Percentiles rank a stretch among this genome's conserved stretches.
phyloP scores from a whole-genome alignment of 1,139 yeast species.

The Suhomyces guaymorum region DNA sequence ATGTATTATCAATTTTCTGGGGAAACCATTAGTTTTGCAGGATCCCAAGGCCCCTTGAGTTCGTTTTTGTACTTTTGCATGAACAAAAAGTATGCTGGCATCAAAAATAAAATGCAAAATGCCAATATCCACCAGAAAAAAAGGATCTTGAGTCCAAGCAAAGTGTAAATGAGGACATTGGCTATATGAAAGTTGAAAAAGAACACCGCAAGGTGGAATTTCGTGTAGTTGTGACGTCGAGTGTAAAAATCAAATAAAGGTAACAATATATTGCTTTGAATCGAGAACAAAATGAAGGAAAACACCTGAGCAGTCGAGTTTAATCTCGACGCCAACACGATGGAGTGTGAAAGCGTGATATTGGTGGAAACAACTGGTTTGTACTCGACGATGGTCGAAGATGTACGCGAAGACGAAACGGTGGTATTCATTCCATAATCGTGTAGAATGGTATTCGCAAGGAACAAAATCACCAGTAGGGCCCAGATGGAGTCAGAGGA shows the following conservation, averaged over 20 bases:
- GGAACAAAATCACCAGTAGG: conserved; percentile 71
- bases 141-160: conserved; percentile 44
- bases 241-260: conserved; percentile 70
- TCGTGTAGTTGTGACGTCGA: conserved; percentile 33
- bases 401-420: conserved; percentile 17
- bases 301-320: conserved; percentile 74
- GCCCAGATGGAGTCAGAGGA: conserved; percentile 97
- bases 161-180: conserved; percentile 24
- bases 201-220: conserved; percentile 37
- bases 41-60: conserved; percentile 93
- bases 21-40: conserved; percentile 61
- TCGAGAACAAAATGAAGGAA: conserved; percentile 73
- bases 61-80: conserved; percentile 84
- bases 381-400: conserved; percentile 22
- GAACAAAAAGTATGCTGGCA: conserved; percentile 70
- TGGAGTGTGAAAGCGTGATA: conserved; percentile 79
- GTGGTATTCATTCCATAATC: conserved; percentile 54
- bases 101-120: conserved; percentile 49
- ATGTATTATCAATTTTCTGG: neutral
- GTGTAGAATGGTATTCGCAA: conserved; percentile 66
- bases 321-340: conserved; percentile 85
- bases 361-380: conserved; percentile 78
- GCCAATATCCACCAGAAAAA: conserved; percentile 53
- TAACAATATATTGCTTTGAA: conserved; percentile 68
- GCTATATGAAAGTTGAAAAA: conserved; percentile 25